Percentiles rank a stretch among this genome's conserved stretches.
Evolutionary conservation across 441 rosid species (phyloP).

Genomic region (Syzygium syzygioides): DNA sequence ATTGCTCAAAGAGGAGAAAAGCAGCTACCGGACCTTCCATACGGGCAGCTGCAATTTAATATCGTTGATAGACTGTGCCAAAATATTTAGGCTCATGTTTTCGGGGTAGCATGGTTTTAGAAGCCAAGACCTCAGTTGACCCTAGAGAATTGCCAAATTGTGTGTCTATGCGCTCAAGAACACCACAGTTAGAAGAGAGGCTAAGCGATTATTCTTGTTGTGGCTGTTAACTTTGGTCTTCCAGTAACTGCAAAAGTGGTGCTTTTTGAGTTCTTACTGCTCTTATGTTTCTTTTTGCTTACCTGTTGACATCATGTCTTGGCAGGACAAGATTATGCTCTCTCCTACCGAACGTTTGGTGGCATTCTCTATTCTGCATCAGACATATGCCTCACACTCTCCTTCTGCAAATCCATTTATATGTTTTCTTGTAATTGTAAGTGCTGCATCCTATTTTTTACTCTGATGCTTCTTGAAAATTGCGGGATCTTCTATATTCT

Average conservation of each 20-base stretch:
- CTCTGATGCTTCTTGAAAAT: background rate
- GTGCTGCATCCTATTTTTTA: constrained; percentile 8
- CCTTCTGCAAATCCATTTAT: constrained; percentile 60
- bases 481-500: background rate
- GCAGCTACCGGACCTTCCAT: background rate
- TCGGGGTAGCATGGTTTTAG: background rate
- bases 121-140: background rate
- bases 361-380: constrained; percentile 61
- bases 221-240: background rate
- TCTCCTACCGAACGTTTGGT: constrained; percentile 55
- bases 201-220: background rate
- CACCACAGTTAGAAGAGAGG: background rate
- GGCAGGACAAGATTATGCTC: constrained; percentile 58
- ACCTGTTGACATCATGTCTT: constrained; percentile 7
- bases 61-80: background rate
- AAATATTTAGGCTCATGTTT: background rate
- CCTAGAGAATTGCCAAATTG: background rate
- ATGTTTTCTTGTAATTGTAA: constrained; percentile 52
- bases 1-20: background rate
- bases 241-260: background rate
- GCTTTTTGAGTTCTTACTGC: background rate
- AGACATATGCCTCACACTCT: constrained; percentile 48
- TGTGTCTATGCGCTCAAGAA: background rate
- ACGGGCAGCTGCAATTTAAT: background rate
- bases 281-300: constrained; percentile 8